Evolutionary conservation across 1,284 basidiomycete genomes (phyloP), one percentile per base, ranked within the genome.

Genomic region (Macrocystidia cucumis): DNA sequence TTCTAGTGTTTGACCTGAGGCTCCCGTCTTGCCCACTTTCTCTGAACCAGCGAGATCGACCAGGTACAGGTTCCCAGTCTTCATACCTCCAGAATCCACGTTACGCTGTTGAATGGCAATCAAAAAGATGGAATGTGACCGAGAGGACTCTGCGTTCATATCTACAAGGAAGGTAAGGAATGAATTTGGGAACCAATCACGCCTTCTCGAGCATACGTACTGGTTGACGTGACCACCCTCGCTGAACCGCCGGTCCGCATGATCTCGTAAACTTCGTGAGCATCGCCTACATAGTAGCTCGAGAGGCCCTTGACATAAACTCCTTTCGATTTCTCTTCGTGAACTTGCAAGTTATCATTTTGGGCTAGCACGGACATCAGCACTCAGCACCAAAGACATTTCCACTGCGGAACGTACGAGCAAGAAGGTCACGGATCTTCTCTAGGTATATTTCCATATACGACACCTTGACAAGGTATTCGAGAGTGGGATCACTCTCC

Each of bases 361-460:
- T 93, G 90, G 25, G 96, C 92, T 97, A 50, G 19, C 45, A 40
- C 39, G 33, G 27, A 38, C 11, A 16, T 30, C 11, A 5, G 29
- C 12, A 30, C 11, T 18, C n/a, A 18, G 29, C 17, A 11, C 19
- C 29, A 30, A 3, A 18, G 11, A 18, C 29, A 5, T 13, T 12
- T 13, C 12, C 29, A 30, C 27, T 14, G 18, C 12, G 28, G 18
- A 28, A 74, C 91, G 57, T 60, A 97, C 93, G 96, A 40, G 92
- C 87, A 38, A 99, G 74, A 41, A 99, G 63, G 72, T 99, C 96
- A 40, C 95, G 78, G 50, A 99, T 93, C 46, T 84, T 79, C 63
- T 99, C 96, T 55, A 98, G 77, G 64, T 99, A 99, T 47, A 99
- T 98, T 61, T 99, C 96, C 92, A 99, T 97, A 61, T 98, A 99